Conservation (phyloP, 306 rosid species). For the Elaeagnus macrophylla region DNA sequence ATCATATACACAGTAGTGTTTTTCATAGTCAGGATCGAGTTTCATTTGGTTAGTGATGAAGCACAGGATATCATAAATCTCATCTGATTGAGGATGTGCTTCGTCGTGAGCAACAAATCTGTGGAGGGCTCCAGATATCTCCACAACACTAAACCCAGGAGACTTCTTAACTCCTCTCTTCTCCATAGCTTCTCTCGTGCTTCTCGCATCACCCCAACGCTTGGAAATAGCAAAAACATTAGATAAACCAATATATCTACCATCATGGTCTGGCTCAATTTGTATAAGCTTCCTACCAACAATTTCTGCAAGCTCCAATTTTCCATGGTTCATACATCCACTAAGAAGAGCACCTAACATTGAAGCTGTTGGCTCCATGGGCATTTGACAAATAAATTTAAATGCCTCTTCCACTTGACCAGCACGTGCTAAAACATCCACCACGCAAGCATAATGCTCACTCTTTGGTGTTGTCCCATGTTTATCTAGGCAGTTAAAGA, state of each 20-base stretch:
- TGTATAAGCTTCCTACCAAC: slow-evolving; percentile 69
- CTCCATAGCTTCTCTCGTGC: slow-evolving; percentile 60
- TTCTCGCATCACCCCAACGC: slow-evolving; percentile 67
- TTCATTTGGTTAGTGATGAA: slow-evolving; percentile 48
- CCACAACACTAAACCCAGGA: slow-evolving; percentile 65
- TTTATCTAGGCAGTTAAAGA: slow-evolving; percentile 46
- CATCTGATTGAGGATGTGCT: slow-evolving; percentile 36
- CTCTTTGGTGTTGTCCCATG: slow-evolving; percentile 40
- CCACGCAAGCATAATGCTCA: slow-evolving; percentile 78
- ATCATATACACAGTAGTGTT: slow-evolving; percentile 19
- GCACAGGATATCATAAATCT: slow-evolving; percentile 48
- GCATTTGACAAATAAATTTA: slow-evolving; percentile 54
- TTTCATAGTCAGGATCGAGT: slow-evolving; percentile 28
- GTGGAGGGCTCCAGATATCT: slow-evolving; percentile 47
- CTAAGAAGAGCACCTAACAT: slow-evolving; percentile 66
- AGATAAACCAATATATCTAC: slow-evolving; percentile 65
- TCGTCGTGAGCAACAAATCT: slow-evolving; percentile 67
- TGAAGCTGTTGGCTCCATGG: slow-evolving; percentile 52
- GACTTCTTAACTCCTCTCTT: slow-evolving; percentile 66
- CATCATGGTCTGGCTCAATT: slow-evolving; percentile 71
- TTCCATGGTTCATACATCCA: slow-evolving; percentile 60
- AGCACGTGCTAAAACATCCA: slow-evolving; percentile 62
- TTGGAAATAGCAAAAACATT: slow-evolving; percentile 53
- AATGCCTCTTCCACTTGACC: slow-evolving; percentile 52
- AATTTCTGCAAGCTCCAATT: slow-evolving; percentile 49